Conservation (phyloP, 306 rosid genomes). For the Quercus cerris region DNA sequence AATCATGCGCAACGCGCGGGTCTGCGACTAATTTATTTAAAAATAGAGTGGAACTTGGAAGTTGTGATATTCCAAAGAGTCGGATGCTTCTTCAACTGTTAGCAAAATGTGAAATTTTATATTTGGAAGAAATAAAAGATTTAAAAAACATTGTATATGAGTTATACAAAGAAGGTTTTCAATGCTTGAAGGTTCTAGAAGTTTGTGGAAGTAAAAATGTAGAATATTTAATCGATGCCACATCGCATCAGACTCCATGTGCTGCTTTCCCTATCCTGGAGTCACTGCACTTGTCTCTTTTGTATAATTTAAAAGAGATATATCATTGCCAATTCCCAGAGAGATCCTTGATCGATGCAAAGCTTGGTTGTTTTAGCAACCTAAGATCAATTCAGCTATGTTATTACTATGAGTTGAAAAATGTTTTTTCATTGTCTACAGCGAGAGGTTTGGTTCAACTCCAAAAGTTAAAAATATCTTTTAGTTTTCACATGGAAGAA, state of each 20-base stretch:
- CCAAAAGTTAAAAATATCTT: fast-evolving
- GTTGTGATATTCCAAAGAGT: no score
- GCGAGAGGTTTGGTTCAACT: no score
- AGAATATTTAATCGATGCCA: constrained; percentile 5
- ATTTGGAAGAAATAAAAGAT: fast-evolving
- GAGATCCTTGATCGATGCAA: neutral
- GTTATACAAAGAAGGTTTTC: no score
- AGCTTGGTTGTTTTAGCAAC: neutral
- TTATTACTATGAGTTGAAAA: fast-evolving
- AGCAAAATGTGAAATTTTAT: no score
- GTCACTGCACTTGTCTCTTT: fast-evolving
- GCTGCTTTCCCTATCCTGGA: neutral
- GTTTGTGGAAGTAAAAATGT: neutral
- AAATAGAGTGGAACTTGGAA: neutral
- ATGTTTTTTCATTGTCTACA: neutral
- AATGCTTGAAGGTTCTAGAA: no score
- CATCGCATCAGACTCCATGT: neutral
- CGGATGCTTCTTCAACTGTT: no score
- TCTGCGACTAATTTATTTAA: constrained; percentile 15
- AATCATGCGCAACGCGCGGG: no score
- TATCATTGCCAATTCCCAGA: neutral
- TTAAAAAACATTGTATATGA: no score
- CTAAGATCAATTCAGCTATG: neutral
- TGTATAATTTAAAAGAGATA: neutral
- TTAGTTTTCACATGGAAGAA: fast-evolving